Base-by-base conservation (phyloP, 176 grass and related monocot species). In the Puccinellia tenuiflora region DNA sequence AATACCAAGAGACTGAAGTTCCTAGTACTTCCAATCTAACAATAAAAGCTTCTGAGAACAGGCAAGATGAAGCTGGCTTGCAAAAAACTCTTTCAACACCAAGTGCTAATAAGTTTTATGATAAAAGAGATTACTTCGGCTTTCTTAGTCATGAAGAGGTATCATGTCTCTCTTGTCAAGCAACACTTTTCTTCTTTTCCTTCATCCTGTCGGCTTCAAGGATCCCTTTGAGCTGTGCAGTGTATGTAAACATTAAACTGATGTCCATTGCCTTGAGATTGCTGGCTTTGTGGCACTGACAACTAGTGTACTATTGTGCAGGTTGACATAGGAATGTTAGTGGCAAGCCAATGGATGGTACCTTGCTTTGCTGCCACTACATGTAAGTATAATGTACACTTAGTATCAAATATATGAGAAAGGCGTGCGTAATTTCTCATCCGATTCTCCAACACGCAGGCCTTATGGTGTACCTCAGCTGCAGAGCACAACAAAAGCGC, bases 321-420 rank as follows among this genome's bases (percentile, higher is more conserved):
- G 96, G 91, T 92, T 86, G 95, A 97, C 81, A 71, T 89, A 70
- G 86, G 88, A n/a, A 90, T 91, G 88, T 79, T 92, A 73, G 75
- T 92, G 78, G 91, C 89, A 81, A 86, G 88, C 88, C 90, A 97
- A 84, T 97, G 95, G 95, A 85, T 98, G 81, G 61, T 98, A 88
- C 96, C 96, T 87, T 84, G 86, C 63, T 88, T 92, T 73, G 86
- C 85, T 77, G 92, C 77, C 68, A 81, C 84, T 28, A 52, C 90
- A 45, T 91, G 96, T 98, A 93, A 98, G 96, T 83, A 48, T 48
- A 84, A 59, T 81, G 24, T 59, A 29, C 25, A 75, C 31, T 21
- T 25, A 13, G 18, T 70, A 85, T 24, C 3, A 21, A 83, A 18
- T 66, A 52, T 78, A 45, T 22, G 55, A 37, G 34, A 62, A 35